A percentile compares a stretch with the other conserved stretches of the same genome.
These are phyloP conservation scores for Aurinia saxatilis DNA, from an alignment of 345 rosid genomes.

Conservation along the genomic window DNA sequence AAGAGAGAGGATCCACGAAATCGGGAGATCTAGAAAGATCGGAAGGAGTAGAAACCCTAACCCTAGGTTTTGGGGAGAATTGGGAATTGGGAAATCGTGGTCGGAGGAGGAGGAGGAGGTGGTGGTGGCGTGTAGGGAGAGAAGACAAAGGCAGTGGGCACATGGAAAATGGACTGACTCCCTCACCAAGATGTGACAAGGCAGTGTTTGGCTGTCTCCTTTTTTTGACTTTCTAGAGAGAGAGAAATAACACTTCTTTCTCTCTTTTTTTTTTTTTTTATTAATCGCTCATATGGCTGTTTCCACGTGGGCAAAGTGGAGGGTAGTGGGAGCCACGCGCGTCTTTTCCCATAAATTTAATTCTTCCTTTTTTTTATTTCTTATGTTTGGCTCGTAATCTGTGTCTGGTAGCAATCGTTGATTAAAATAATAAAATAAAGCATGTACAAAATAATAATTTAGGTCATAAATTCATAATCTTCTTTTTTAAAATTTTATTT, in stretches of 20 bases:
- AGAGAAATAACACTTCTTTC: neutral
- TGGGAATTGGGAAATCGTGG: constrained; percentile 16
- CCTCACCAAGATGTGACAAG: constrained; percentile 18
- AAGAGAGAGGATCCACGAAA: neutral
- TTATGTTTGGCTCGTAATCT: neutral
- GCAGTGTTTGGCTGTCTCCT: constrained; percentile 29
- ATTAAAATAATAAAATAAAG: too few relatives aligned
- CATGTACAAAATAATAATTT: too few relatives aligned
- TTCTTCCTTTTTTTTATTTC: neutral
- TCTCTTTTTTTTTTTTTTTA: too few relatives aligned
- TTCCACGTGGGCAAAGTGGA: constrained; percentile 25
- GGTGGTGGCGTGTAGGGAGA: constrained; percentile 29
- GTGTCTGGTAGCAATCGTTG: too few relatives aligned
- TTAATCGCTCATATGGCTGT: constrained; percentile 4
- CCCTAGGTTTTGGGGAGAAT: constrained; percentile 4
- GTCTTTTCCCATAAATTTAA: constrained; percentile 5
- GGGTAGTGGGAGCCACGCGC: constrained; percentile 24
- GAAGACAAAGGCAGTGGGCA: constrained; percentile 27
- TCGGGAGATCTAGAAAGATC: neutral
- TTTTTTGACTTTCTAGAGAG: constrained; percentile 27
- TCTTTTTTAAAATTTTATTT: too few relatives aligned
- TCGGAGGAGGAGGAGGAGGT: constrained; percentile 18
- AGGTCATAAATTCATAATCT: too few relatives aligned
- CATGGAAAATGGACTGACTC: constrained; percentile 25
- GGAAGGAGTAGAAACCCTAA: neutral